Conservation (phyloP, 345 rosid genomes). For the Lepidium didymum region DNA sequence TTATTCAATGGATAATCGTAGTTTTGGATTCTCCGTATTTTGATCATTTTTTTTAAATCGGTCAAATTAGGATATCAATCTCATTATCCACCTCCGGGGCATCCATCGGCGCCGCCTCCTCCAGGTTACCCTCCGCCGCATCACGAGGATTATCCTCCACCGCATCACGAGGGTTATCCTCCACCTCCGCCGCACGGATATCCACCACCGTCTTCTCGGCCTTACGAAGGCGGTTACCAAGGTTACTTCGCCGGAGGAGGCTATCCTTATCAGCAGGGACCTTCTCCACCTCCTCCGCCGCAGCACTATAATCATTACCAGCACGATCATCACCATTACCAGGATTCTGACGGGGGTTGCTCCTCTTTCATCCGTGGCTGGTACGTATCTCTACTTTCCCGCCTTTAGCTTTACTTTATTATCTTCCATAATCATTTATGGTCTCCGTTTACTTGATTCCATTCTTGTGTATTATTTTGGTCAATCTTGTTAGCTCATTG, state of each 20-base stretch:
- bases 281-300: conserved; percentile 42
- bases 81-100: conserved; percentile 47
- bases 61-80: conserved; percentile 44
- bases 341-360: conserved; percentile 43
- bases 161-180: conserved; percentile 49
- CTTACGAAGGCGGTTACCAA: conserved; percentile 59
- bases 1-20: not conserved
- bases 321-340: conserved; percentile 47
- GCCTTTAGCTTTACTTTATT: not conserved
- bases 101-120: conserved; percentile 50
- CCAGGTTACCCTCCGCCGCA: conserved; percentile 40
- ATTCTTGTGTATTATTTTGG: not conserved
- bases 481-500: not conserved
- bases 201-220: conserved; percentile 40
- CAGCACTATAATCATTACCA: conserved; percentile 36
- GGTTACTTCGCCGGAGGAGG: conserved; percentile 61
- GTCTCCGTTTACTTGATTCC: not conserved
- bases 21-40: conserved; percentile 2
- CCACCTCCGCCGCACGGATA: conserved; percentile 43
- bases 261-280: conserved; percentile 31
- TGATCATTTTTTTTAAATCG: conserved; percentile 1
- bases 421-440: not conserved
- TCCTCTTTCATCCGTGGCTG: conserved; percentile 65
- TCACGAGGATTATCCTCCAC: conserved; percentile 46
- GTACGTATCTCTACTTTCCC: conserved; percentile 33